Conservation (phyloP, 179 eudicot species). For the Silene vulgaris region DNA sequence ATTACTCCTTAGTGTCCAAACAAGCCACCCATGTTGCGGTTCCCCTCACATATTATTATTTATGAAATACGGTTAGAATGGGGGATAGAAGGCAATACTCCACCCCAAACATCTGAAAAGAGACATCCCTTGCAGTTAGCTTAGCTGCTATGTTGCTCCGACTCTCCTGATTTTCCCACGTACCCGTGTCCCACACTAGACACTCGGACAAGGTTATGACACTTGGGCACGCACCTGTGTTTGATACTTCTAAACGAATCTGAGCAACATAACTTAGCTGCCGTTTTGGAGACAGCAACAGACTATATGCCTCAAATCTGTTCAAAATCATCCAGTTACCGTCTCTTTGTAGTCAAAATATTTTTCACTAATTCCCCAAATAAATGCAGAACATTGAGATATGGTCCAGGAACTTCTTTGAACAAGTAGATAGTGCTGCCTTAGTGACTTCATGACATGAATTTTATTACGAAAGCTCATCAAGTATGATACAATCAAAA, state of each 20-base stretch:
- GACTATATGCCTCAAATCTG: not conserved
- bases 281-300: too few species aligned
- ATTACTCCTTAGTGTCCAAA: too few species aligned
- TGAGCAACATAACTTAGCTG: too few species aligned
- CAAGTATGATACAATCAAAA: not conserved
- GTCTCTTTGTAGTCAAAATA: not conserved
- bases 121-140: not conserved
- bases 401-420: not conserved
- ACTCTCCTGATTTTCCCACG: too few species aligned
- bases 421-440: not conserved
- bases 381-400: not conserved
- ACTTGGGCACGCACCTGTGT: too few species aligned
- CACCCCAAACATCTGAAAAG: not conserved
- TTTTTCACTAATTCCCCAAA: constrained; percentile 1
- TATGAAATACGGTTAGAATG: too few species aligned
- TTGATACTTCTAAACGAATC: too few species aligned
- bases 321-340: not conserved
- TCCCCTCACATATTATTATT: too few species aligned
- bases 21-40: too few species aligned
- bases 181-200: too few species aligned
- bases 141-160: not conserved
- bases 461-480: not conserved
- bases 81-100: not conserved
- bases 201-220: too few species aligned
- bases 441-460: not conserved